phyloP scores from a whole-genome alignment of 352 stramenopile genomes.

The Vaucheria bursata region DNA sequence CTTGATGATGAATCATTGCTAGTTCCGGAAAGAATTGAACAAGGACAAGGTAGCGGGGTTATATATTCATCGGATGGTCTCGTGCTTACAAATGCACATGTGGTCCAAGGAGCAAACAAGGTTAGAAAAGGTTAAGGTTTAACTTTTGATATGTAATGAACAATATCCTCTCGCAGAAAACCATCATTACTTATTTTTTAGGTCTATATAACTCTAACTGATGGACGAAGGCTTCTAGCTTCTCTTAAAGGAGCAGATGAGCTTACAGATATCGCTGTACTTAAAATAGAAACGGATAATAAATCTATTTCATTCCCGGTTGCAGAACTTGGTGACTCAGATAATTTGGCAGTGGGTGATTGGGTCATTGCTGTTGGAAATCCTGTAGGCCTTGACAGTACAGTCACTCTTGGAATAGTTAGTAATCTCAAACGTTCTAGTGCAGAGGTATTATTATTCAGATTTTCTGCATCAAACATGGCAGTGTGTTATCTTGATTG shows the following conservation, averaged over 20 bases:
- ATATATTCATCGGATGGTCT: constrained; percentile 62
- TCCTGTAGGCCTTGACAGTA: constrained; percentile 78
- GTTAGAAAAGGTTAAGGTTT: constrained; percentile 31
- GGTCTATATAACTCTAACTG: constrained; percentile 57
- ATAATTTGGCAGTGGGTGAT: constrained; percentile 59
- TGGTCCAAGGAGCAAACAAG: constrained; percentile 59
- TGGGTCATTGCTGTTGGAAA: constrained; percentile 79
- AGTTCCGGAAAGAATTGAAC: constrained; percentile 3
- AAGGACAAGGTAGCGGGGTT: constrained; percentile 57
- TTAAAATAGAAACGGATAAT: constrained; percentile 51
- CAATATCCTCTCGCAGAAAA: constrained; percentile 7
- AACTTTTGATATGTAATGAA: not conserved
- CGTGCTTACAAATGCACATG: constrained; percentile 71
- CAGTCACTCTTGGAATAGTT: constrained; percentile 79
- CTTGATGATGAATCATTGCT: not conserved
- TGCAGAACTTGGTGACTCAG: constrained; percentile 23
- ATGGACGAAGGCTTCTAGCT: constrained; percentile 59
- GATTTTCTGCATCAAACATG: too few relatives aligned
- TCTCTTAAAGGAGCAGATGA: constrained; percentile 58
- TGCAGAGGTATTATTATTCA: constrained; percentile 26
- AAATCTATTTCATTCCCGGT: constrained; percentile 11
- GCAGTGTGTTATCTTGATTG: too few relatives aligned
- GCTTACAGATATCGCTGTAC: constrained; percentile 66
- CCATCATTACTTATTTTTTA: constrained; percentile 5
- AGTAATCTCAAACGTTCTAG: constrained; percentile 36